Evolutionary conservation across 768 basidiomycete genomes (phyloP), one percentile per base, ranked within the genome.

Genomic region (Tulasnella sp.): DNA sequence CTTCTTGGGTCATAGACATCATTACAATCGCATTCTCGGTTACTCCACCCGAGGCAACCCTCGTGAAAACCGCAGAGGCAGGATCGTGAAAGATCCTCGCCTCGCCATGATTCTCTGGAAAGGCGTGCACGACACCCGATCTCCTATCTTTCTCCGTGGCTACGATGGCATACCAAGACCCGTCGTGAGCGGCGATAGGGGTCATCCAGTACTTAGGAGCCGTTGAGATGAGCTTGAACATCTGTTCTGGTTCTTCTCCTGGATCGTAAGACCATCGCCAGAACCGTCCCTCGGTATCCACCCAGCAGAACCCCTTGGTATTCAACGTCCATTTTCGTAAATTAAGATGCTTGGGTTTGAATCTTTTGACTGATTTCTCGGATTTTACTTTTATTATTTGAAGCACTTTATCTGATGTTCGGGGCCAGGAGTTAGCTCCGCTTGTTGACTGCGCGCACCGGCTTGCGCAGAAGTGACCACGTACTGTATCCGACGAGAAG

Each of bases 171-270:
- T 69, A 69, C 64, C 64, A 69, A 8, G 64, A 69, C n/a, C 64
- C 64, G 11, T 69, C 64, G 16, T 69, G 64, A 28, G 64, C 28
- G 12, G 64, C 64, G 64, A 69, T 69, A 37, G 64, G 64, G 12
- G 64, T 69, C 64, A 69, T 69, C 64, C 64, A 69, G n/a, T 69
- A 69, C 18, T 31, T 69, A 14, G 64, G 64, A 34, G 64, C 64
- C 9, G 64, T 69, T 12, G 64, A 69, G 8, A 69, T 37, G 28
- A 69, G 64, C 64, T 69, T 69, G 28, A 69, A 69, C 31, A 69
- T 2, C 28, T 69, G 64, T 37, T 69, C 64, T 18, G 64, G 64
- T n/a, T 69, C 64, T 69, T 16, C n/a, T n/a, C n/a, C 34, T 12
- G 64, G 3, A 7, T 5, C 28, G 64, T 69, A 69, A 28, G 64